phyloP scores from a whole-genome alignment of 331 rosid species.

The Quercus tomentella region DNA sequence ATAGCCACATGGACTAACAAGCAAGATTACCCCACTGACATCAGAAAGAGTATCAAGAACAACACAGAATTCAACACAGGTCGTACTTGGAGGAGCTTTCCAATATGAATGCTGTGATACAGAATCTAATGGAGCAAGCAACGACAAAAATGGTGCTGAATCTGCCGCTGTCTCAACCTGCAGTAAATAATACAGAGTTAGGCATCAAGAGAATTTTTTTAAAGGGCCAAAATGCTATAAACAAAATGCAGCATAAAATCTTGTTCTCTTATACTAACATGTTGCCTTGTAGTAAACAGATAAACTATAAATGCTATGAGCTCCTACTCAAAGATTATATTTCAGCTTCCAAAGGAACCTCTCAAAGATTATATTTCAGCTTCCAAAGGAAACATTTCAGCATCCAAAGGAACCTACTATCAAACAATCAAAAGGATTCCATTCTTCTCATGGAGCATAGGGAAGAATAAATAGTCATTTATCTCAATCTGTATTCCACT shows the following conservation, averaged over 20 bases:
- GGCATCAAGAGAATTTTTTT: background rate
- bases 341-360: background rate
- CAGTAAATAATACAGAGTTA: conserved; percentile 9
- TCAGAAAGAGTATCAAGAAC: conserved; percentile 79
- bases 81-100: conserved; percentile 83
- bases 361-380: background rate
- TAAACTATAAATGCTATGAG: background rate
- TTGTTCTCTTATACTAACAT: background rate
- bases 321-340: background rate
- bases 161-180: conserved; percentile 83
- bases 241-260: background rate
- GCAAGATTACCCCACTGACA: conserved; percentile 82
- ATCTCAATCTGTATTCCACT: background rate
- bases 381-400: background rate
- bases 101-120: conserved; percentile 64
- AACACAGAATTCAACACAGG: conserved; percentile 70
- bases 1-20: conserved; percentile 94
- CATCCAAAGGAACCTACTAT: background rate
- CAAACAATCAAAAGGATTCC: background rate
- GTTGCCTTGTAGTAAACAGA: background rate
- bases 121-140: conserved; percentile 78
- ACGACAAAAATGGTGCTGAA: conserved; percentile 82
- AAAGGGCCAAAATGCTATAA: background rate
- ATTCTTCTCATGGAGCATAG: background rate
- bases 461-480: background rate